Evolutionary conservation across 495 filamentous ascomycete species (phyloP), one percentile per base, ranked within the genome.

Genomic region (Arthonia radiata): DNA sequence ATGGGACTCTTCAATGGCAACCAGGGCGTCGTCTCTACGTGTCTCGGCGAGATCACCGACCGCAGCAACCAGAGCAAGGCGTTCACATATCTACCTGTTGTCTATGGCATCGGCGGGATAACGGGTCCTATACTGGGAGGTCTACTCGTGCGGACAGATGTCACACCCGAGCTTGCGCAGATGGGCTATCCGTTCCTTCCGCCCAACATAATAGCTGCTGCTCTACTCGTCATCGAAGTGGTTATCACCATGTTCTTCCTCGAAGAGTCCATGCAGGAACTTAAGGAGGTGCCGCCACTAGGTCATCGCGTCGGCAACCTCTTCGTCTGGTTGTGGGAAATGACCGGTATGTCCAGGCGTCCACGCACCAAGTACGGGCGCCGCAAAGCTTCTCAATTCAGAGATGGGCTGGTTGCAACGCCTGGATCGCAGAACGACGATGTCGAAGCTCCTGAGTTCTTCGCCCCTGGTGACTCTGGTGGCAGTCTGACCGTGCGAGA

Each of bases 1-100:
- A 92, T 92, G 77, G 86, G 86, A 8, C 38, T 91, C 24, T 66
- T 89, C 13, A 94, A 94, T 43, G 86, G 89, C 7, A 97, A 97
- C 37, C 64, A 67, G 38, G 72, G 62, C 4, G 62, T 94, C 12
- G 76, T 97, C 2, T 81, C 78, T 15, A 92, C 89, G 1, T 86
- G 80, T 31, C 53, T 97, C 15, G 86, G 89, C 7, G 86, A 97
- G 45, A 72, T 97, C 31, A 97, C 86, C 1, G 83, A 94, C 40
- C 67, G 74, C 22, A 82, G 72, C 34, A 97, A 97, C 44, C 86
- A 97, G 50, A 79, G 71, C 22, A 61, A 61, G 25, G 83, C 81
- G 0, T 97, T 94, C 40, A 75, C 71, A 2, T 97, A 83, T 52
- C 60, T 97, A 10, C 86, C 86, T 0, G 70, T 91, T 21, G 63